Evolutionary conservation across 2,329 filamentous ascomycete genomes (phyloP).

Genomic region (Fusarium heterosporum): DNA sequence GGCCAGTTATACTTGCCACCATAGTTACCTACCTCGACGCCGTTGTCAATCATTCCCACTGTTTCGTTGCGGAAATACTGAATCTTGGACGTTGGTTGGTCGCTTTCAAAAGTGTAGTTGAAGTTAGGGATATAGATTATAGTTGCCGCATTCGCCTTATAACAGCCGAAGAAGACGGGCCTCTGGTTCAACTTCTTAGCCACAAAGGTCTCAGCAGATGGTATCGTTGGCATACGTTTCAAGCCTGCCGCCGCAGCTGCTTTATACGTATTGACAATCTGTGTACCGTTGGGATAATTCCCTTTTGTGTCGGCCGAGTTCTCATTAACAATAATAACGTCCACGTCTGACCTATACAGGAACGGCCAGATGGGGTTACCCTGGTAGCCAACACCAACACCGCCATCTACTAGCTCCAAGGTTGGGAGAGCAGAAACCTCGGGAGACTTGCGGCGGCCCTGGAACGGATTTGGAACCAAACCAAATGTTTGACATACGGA

Average conservation of each 20-base stretch:
- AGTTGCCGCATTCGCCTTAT: neutral
- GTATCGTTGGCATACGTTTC: conserved; percentile 8
- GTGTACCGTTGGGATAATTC: conserved; percentile 1
- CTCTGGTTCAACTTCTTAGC: conserved; percentile 9
- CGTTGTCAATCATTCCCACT: conserved; percentile 8
- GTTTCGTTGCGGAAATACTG: conserved; percentile 9
- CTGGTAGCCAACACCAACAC: conserved; percentile 6
- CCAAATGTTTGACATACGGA: conserved; percentile 1
- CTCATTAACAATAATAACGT: conserved; percentile 18
- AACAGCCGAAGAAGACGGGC: conserved; percentile 7
- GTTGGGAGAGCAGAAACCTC: conserved; percentile 1
- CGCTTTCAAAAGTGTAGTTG: conserved; percentile 14
- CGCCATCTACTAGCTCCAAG: conserved; percentile 7
- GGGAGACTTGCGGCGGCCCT: neutral
- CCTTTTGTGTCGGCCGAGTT: conserved; percentile 8
- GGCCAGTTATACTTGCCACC: conserved; percentile 15
- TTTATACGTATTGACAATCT: conserved; percentile 11
- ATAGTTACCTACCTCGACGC: conserved; percentile 11
- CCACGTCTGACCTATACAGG: neutral
- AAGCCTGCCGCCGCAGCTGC: neutral
- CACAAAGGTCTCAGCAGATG: conserved; percentile 7
- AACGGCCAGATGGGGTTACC: conserved; percentile 15
- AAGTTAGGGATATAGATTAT: conserved; percentile 18
- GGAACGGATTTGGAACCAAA: conserved; percentile 4
- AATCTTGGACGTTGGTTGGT: conserved; percentile 5